phyloP scores from a whole-genome alignment of 2,329 filamentous ascomycete genomes.

The Trichoderma sp. region DNA sequence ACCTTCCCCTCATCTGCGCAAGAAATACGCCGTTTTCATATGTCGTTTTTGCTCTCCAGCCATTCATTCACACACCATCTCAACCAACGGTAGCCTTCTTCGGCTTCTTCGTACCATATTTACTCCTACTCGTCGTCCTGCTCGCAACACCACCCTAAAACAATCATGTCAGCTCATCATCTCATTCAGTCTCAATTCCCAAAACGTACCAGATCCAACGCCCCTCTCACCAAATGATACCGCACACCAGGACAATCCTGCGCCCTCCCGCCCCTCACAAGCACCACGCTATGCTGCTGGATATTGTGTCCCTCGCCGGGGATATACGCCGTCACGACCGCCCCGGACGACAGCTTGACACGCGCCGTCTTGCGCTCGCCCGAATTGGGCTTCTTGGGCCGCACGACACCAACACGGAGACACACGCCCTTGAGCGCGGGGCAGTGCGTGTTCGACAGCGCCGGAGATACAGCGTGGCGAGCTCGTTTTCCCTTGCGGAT shows the following conservation, averaged over 20 bases:
- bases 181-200: neutral
- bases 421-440: conserved; percentile 95
- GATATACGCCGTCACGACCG: conserved; percentile 88
- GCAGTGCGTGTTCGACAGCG: conserved; percentile 63
- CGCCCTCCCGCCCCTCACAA: conserved; percentile 86
- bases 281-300: conserved; percentile 95
- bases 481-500: conserved; percentile 76
- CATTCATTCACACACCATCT: neutral
- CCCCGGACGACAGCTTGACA: conserved; percentile 82
- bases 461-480: conserved; percentile 84
- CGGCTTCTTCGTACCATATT: conserved; percentile 98
- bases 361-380: conserved; percentile 94
- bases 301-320: conserved; percentile 98
- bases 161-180: conserved; percentile 20
- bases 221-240: conserved; percentile 88
- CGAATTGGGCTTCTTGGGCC: conserved; percentile 98
- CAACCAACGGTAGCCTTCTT: conserved; percentile 68
- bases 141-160: conserved; percentile 82
- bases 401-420: conserved; percentile 86
- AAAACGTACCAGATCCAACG: conserved; percentile 78
- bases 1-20: neutral
- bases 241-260: conserved; percentile 99
- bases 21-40: neutral
- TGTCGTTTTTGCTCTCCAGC: neutral
- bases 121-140: conserved; percentile 80